Percentiles rank a stretch among this genome's conserved stretches.
phyloP scores from a whole-genome alignment of 2,329 filamentous ascomycete genomes.

The Penicillium nordicum region DNA sequence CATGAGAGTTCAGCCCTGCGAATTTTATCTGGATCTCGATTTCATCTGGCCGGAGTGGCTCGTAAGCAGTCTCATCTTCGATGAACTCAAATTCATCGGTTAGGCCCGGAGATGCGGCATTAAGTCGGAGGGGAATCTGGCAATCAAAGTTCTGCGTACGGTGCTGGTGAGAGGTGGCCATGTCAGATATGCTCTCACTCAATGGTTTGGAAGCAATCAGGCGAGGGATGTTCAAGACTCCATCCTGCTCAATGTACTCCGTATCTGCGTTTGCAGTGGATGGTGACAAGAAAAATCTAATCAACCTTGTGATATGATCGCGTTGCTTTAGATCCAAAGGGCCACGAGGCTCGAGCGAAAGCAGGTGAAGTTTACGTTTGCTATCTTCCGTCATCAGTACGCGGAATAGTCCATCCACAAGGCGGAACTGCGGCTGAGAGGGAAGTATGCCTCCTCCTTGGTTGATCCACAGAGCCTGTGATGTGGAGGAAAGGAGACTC shows the following conservation, averaged over 20 bases:
- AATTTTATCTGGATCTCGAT: conserved; percentile 3
- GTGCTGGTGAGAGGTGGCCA: background rate
- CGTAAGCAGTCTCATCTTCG: background rate
- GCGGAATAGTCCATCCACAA: background rate
- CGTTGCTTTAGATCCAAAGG: background rate
- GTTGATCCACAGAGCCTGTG: background rate
- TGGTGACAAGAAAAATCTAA: background rate
- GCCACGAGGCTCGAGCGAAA: background rate
- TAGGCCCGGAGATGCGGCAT: background rate
- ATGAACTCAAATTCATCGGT: conserved; percentile 2
- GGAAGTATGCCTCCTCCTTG: background rate
- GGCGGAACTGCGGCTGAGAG: background rate
- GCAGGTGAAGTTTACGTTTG: background rate
- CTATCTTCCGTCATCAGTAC: background rate
- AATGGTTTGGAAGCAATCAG: background rate
- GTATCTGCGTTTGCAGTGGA: background rate
- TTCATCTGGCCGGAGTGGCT: conserved; percentile 3
- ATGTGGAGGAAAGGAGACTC: background rate
- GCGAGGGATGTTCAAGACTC: background rate
- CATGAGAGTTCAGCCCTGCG: conserved; percentile 30
- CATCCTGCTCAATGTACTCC: background rate
- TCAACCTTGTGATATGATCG: background rate
- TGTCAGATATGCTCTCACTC: background rate
- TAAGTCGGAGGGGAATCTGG: background rate
- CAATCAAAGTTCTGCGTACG: background rate